These are phyloP conservation scores for Groenewaldozyma sp. DNA, from an alignment of 1,139 yeast genomes.

Conservation along the genomic window DNA sequence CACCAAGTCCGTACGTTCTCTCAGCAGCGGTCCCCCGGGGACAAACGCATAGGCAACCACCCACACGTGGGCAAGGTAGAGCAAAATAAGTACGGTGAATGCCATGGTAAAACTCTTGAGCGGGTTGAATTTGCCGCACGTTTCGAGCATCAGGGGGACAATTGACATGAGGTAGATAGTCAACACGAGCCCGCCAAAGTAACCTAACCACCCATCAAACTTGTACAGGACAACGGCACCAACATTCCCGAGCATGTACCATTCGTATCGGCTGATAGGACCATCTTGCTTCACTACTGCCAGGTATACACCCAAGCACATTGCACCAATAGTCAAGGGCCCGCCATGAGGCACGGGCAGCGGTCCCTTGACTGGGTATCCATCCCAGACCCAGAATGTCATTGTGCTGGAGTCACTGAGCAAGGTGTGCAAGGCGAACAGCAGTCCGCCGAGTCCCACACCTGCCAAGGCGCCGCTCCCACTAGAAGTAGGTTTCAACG, in stretches of 20 bases:
- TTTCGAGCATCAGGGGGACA: slow-evolving; percentile 54
- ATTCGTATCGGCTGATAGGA: slow-evolving; percentile 18
- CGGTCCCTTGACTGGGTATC: slow-evolving; percentile 82
- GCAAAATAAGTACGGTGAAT: slow-evolving; percentile 41
- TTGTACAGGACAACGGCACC: slow-evolving; percentile 44
- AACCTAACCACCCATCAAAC: slow-evolving; percentile 73
- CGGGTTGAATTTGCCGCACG: slow-evolving; percentile 50
- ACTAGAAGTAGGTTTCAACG: slow-evolving; percentile 18
- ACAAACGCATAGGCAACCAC: slow-evolving; percentile 97
- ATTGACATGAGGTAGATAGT: slow-evolving; percentile 54
- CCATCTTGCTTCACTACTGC: slow-evolving; percentile 30
- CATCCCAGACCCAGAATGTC: slow-evolving; percentile 90
- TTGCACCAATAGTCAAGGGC: slow-evolving; percentile 45
- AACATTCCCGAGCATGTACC: slow-evolving; percentile 35
- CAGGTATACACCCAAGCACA: slow-evolving; percentile 48
- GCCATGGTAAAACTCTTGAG: slow-evolving; percentile 50
- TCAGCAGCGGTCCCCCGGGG: slow-evolving; percentile 78
- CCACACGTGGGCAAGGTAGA: slow-evolving; percentile 85
- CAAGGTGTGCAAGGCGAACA: slow-evolving; percentile 66
- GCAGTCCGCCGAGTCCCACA: slow-evolving; percentile 66
- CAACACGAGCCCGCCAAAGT: slow-evolving; percentile 61
- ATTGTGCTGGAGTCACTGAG: slow-evolving; percentile 78
- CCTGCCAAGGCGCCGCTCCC: slow-evolving; percentile 41
- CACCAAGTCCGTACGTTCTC: slow-evolving; percentile 81
- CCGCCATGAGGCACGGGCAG: slow-evolving; percentile 84